phyloP scores from a whole-genome alignment of 2,329 filamentous ascomycete species.

The Aspergillus melleus region DNA sequence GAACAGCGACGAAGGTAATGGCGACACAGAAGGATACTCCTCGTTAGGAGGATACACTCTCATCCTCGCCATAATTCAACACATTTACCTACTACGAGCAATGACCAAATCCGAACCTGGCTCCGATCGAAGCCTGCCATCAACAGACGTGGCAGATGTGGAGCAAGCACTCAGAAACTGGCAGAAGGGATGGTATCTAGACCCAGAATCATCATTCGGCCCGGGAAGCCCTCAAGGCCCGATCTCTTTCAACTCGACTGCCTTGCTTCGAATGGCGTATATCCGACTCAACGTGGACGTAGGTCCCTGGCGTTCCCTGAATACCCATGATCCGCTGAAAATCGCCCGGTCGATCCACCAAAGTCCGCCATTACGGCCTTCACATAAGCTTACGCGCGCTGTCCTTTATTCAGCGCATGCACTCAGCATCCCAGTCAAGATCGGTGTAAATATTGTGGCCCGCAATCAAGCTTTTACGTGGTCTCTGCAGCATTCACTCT shows the following conservation, averaged over 20 bases:
- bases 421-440: constrained; percentile 13
- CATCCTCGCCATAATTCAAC: constrained; percentile 69
- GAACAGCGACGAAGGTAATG: no score
- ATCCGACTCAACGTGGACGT: constrained; percentile 10
- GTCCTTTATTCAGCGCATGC: constrained; percentile 12
- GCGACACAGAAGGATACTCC: constrained; percentile 6
- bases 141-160: background rate
- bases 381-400: background rate
- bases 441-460: constrained; percentile 19
- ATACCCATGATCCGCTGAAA: background rate
- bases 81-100: constrained; percentile 65
- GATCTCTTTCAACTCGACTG: constrained; percentile 15
- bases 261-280: constrained; percentile 15
- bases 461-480: constrained; percentile 19
- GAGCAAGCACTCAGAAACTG: constrained; percentile 8
- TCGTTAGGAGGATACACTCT: constrained; percentile 67
- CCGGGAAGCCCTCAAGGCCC: constrained; percentile 8
- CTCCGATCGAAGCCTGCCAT: background rate
- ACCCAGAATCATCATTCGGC: constrained; percentile 49
- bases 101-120: background rate
- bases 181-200: constrained; percentile 38
- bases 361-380: background rate
- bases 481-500: constrained; percentile 22
- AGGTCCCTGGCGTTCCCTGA: constrained; percentile 4
- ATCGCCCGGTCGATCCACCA: background rate